Evolutionary conservation across 23 red algal genomes (phyloP).

Genomic region (Agarophyton chilense): DNA sequence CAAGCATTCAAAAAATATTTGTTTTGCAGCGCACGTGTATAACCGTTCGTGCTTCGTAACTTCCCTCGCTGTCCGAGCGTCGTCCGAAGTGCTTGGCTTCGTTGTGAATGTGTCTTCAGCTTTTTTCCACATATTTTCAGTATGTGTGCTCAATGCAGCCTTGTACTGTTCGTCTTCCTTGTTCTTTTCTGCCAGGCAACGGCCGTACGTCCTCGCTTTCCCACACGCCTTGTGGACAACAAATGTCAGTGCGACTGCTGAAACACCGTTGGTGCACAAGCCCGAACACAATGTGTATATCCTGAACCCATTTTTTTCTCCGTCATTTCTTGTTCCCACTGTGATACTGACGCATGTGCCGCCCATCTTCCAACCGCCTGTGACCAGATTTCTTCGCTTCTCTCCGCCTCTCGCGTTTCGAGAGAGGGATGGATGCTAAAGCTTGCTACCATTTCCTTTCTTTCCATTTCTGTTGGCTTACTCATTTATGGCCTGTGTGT

Average conservation of each 20-base stretch:
- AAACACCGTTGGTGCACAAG: slow-evolving; percentile 3
- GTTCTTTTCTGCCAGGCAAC: background rate
- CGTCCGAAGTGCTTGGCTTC: no score
- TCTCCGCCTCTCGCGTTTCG: slow-evolving; percentile 15
- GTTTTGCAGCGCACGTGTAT: no score
- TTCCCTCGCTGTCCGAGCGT: no score
- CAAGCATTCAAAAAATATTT: no score
- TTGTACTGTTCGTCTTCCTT: background rate
- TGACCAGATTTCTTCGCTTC: slow-evolving; percentile 18
- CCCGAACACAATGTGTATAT: slow-evolving; percentile 18
- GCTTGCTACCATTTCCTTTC: slow-evolving; percentile 31
- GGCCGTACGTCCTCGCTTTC: background rate
- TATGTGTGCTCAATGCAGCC: background rate
- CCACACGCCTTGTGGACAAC: slow-evolving; percentile 1
- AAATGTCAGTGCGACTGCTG: slow-evolving; percentile 68
- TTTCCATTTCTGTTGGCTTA: slow-evolving; percentile 1
- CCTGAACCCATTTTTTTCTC: slow-evolving; percentile 32
- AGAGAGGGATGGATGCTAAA: slow-evolving; percentile 47
- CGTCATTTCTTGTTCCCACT: slow-evolving; percentile 23
- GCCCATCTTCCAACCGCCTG: slow-evolving; percentile 33
- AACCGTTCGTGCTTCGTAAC: no score
- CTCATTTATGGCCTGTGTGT: slow-evolving; percentile 52
- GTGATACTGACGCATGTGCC: slow-evolving; percentile 31
- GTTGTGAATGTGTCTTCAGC: background rate
- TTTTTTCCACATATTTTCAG: background rate